These are phyloP conservation scores for Filobasidium floriforme DNA, from an alignment of 768 basidiomycete genomes.

Conservation along the genomic window DNA sequence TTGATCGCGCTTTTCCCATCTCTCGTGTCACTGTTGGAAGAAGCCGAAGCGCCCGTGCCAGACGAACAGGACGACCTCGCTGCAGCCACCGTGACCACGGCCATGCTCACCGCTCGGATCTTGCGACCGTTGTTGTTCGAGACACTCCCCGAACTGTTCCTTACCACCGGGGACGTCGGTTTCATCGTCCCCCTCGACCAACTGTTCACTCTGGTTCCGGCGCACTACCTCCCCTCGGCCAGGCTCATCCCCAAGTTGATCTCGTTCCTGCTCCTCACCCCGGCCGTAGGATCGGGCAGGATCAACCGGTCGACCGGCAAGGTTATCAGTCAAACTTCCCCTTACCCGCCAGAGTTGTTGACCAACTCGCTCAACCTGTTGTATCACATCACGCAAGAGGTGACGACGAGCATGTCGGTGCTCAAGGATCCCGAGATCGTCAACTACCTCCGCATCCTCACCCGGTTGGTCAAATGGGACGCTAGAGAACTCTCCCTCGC, in stretches of 20 bases:
- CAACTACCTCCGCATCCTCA: constrained; percentile 11
- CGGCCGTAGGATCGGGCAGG: constrained; percentile 8
- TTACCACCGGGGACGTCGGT: constrained; percentile 33
- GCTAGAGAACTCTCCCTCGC: constrained; percentile 4
- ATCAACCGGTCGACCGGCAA: constrained; percentile 10
- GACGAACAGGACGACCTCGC: neutral
- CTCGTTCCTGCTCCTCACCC: constrained; percentile 30
- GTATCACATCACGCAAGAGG: constrained; percentile 58
- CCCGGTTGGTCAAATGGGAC: constrained; percentile 12
- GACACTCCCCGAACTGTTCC: constrained; percentile 28
- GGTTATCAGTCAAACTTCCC: constrained; percentile 35
- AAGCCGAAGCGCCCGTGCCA: neutral
- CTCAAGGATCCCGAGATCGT: constrained; percentile 58
- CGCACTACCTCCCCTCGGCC: constrained; percentile 22
- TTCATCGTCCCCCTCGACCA: constrained; percentile 34
- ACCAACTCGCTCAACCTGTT: constrained; percentile 62
- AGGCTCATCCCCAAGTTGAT: constrained; percentile 33
- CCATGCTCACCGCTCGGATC: constrained; percentile 3
- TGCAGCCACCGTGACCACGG: neutral
- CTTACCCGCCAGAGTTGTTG: constrained; percentile 49
- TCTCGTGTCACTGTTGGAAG: constrained; percentile 7
- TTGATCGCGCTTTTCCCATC: constrained; percentile 25
- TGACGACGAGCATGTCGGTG: constrained; percentile 62
- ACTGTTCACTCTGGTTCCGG: constrained; percentile 31
- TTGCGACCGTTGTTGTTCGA: neutral